A percentile compares a stretch with the other conserved stretches of the same genome.
Evolutionary conservation across 2,329 filamentous ascomycete genomes (phyloP).

Genomic region (Davidsoniella eucalypti): DNA sequence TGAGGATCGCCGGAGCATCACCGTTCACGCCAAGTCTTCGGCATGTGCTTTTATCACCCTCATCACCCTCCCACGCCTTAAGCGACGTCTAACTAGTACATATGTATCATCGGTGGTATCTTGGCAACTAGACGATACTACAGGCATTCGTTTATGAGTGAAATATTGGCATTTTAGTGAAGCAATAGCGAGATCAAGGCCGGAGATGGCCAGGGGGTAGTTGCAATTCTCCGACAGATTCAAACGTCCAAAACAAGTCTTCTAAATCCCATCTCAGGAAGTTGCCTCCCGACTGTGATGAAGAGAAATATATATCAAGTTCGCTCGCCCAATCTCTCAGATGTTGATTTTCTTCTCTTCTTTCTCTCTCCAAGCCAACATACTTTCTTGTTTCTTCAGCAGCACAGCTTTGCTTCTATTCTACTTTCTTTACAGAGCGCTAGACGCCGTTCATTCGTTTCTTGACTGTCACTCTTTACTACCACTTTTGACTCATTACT

Average conservation of each 20-base stretch:
- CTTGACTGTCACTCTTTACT: background rate
- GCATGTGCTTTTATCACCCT: no score
- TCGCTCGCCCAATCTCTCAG: background rate
- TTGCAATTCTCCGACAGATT: slow-evolving; percentile 4
- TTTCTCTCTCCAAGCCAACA: slow-evolving; percentile 1
- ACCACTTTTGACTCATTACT: slow-evolving; percentile 1
- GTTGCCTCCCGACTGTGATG: background rate
- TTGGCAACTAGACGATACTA: no score
- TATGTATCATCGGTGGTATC: no score
- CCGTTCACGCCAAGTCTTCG: no score
- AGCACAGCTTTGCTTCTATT: background rate
- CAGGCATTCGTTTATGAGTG: background rate
- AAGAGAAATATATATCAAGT: no score
- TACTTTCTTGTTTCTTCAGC: slow-evolving; percentile 2
- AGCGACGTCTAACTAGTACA: no score
- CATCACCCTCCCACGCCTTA: no score
- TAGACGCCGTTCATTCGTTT: slow-evolving; percentile 12
- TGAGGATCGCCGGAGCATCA: no score
- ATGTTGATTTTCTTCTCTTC: background rate
- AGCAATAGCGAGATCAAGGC: slow-evolving; percentile 7
- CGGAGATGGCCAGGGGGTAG: background rate
- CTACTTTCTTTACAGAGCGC: slow-evolving; percentile 7
- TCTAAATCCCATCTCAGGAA: background rate
- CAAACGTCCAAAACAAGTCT: background rate
- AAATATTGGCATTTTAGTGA: slow-evolving; percentile 5